These are phyloP conservation scores for Amylocystis lapponica DNA, from an alignment of 768 basidiomycete genomes.

Conservation along the genomic window DNA sequence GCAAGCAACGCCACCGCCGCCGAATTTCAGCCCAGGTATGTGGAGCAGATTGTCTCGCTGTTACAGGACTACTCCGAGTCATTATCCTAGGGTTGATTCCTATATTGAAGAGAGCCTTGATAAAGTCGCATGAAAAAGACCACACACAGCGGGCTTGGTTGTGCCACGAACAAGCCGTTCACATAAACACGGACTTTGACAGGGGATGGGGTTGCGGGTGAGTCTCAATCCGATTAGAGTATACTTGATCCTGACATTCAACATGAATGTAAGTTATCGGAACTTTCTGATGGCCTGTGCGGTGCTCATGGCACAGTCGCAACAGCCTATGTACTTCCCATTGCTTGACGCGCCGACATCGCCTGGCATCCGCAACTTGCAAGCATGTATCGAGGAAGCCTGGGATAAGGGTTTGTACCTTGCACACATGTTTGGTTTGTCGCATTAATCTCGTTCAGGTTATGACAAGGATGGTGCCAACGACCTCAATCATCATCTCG, in stretches of 20 bases:
- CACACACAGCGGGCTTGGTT: constrained; percentile 51
- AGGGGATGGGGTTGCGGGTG: constrained; percentile 50
- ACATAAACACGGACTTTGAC: constrained; percentile 63
- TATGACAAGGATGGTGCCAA: constrained; percentile 67
- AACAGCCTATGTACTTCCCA: constrained; percentile 56
- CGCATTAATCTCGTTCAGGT: constrained; percentile 32
- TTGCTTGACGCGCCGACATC: constrained; percentile 49
- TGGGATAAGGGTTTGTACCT: constrained; percentile 58
- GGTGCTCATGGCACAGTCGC: constrained; percentile 59
- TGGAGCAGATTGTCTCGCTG: neutral
- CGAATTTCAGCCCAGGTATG: constrained; percentile 60
- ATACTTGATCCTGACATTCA: constrained; percentile 4
- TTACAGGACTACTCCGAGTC: neutral
- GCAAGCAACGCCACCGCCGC: constrained; percentile 37
- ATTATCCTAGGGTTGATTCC: constrained; percentile 52
- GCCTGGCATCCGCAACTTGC: constrained; percentile 71
- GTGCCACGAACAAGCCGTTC: constrained; percentile 57
- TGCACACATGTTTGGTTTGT: neutral
- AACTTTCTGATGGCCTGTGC: constrained; percentile 79
- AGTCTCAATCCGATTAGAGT: constrained; percentile 3
- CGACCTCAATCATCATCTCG: constrained; percentile 47
- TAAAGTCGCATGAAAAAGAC: constrained; percentile 45
- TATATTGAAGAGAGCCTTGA: constrained; percentile 51
- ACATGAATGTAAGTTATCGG: constrained; percentile 71
- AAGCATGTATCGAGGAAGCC: constrained; percentile 74